These are phyloP conservation scores for Apophysomyces variabilis DNA, from an alignment of 371 early-diverging fungal genomes.

Conservation along the genomic window DNA sequence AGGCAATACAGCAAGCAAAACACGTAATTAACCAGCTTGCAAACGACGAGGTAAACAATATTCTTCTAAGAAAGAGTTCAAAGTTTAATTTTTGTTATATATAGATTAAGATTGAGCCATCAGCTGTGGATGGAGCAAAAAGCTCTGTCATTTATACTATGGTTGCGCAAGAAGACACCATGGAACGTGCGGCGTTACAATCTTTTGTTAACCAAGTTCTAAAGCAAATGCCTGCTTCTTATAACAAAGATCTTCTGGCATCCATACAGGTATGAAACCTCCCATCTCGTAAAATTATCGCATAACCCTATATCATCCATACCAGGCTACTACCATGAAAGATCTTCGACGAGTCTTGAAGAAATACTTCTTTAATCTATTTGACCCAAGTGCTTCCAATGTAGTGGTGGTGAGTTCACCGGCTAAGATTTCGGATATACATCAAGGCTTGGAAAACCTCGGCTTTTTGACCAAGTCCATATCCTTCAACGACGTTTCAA, in stretches of 20 bases:
- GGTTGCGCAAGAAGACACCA: slow-evolving; percentile 61
- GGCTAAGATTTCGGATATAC: slow-evolving; percentile 55
- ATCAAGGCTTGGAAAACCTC: slow-evolving; percentile 38
- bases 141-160: slow-evolving; percentile 67
- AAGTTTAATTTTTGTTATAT: background rate
- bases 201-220: slow-evolving; percentile 65
- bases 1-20: slow-evolving; percentile 65
- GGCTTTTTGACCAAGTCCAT: slow-evolving; percentile 42
- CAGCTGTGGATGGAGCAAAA: slow-evolving; percentile 67
- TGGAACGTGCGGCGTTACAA: slow-evolving; percentile 61
- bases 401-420: slow-evolving; percentile 62
- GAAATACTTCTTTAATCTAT: slow-evolving; percentile 59
- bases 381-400: slow-evolving; percentile 56
- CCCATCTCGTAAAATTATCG: background rate
- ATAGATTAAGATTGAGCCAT: slow-evolving; percentile 57
- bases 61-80: too few species aligned
- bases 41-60: slow-evolving; percentile 38
- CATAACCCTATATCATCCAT: background rate
- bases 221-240: slow-evolving; percentile 57
- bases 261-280: slow-evolving; percentile 41
- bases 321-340: slow-evolving; percentile 48
- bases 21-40: slow-evolving; percentile 59
- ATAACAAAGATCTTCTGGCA: slow-evolving; percentile 55
- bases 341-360: slow-evolving; percentile 45
- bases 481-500: slow-evolving; percentile 44